A percentile compares a stretch with the other conserved stretches of the same genome.
Conservation (phyloP, 108 stramenopile genomes). For the Cyclotella kingstonii region DNA sequence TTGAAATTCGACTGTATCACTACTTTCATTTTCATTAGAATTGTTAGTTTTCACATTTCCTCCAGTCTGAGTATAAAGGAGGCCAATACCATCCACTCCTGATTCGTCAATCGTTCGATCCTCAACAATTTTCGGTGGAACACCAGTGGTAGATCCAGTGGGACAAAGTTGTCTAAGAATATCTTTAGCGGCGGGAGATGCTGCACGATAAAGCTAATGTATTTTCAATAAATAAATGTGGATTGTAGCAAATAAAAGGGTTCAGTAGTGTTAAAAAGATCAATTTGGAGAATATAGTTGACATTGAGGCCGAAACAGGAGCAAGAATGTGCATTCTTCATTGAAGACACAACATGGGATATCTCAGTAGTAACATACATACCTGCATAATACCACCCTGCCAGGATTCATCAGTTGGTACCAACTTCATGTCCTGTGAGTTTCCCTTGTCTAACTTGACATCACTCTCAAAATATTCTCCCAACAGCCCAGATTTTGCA, state of each 20-base stretch:
- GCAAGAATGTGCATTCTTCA: background rate
- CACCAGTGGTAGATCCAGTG: conserved; percentile 42
- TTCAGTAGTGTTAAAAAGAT: background rate
- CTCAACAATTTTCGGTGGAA: conserved; percentile 76
- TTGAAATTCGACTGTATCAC: conserved; percentile 21
- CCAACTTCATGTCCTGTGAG: conserved; percentile 46
- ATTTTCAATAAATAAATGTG: too few relatives aligned
- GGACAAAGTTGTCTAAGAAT: conserved; percentile 51
- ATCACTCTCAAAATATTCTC: conserved; percentile 60
- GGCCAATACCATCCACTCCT: conserved; percentile 88
- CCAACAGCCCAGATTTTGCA: conserved; percentile 55
- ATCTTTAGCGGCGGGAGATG: conserved; percentile 59
- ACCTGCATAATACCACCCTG: conserved; percentile 90
- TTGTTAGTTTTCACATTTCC: background rate
- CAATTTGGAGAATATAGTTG: too few relatives aligned
- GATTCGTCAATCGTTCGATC: conserved; percentile 83
- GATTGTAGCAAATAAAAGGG: background rate
- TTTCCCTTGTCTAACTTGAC: conserved; percentile 10
- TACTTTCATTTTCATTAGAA: background rate
- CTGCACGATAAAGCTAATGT: conserved; percentile 58
- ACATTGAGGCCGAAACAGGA: background rate
- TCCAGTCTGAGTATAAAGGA: conserved; percentile 61
- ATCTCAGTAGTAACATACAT: too few relatives aligned
- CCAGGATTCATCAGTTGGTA: conserved; percentile 87
- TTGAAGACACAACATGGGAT: background rate